Evolutionary conservation across 257 asterid species (phyloP).

Genomic region (Capsicum rhomboideum): DNA sequence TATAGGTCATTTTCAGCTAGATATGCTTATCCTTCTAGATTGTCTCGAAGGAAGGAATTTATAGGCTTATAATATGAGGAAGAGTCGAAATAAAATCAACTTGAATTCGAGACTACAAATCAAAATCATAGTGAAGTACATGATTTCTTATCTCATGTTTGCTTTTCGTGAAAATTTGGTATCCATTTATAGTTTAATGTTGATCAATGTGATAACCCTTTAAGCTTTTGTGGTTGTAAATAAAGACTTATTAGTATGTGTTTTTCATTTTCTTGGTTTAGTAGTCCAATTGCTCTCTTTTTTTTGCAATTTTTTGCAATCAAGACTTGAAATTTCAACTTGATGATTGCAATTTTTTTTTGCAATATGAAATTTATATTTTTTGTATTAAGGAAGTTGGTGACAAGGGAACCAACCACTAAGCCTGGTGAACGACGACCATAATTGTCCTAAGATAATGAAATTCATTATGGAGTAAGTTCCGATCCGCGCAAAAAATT

Average conservation of each 20-base stretch:
- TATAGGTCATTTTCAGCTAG: conserved; percentile 67
- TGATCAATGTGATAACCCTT: neutral
- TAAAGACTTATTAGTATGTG: neutral
- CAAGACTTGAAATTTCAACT: neutral
- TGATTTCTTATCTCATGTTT: neutral
- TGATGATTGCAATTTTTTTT: neutral
- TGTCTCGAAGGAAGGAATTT: neutral
- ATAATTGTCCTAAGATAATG: neutral
- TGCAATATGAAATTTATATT: neutral
- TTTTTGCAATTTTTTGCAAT: too few relatives aligned
- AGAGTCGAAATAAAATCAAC: neutral
- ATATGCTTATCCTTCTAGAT: conserved; percentile 54
- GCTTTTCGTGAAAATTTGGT: neutral
- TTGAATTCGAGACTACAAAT: neutral
- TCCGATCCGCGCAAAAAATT: neutral
- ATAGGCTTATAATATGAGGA: neutral
- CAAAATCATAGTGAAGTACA: neutral
- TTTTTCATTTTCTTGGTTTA: neutral
- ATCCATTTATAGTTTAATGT: neutral
- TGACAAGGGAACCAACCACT: neutral
- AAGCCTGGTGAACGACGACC: neutral
- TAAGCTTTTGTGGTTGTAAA: neutral
- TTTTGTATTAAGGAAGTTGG: neutral
- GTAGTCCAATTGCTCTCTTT: neutral
- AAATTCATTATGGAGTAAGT: neutral